Evolutionary conservation across 2,329 filamentous ascomycete genomes (phyloP).

Genomic region (Apiospora koreana): DNA sequence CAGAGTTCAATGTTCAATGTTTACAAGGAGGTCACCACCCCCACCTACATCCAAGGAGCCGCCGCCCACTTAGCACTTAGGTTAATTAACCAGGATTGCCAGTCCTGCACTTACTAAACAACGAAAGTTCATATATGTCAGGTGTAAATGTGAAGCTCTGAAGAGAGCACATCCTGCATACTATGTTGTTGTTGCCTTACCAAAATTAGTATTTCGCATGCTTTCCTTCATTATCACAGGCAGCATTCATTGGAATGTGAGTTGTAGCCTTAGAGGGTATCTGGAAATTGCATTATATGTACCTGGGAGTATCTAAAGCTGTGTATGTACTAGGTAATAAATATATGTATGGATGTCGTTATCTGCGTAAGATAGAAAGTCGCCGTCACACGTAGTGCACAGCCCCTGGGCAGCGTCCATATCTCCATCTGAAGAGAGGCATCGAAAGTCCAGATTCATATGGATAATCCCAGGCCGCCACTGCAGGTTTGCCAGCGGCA

Average conservation of each 20-base stretch:
- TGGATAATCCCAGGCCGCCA: neutral
- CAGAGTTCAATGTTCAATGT: too few relatives aligned
- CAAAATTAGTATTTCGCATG: too few relatives aligned
- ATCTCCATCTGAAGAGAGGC: neutral
- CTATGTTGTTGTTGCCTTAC: too few relatives aligned
- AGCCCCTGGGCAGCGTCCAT: neutral
- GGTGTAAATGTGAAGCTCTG: too few relatives aligned
- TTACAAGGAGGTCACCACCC: neutral
- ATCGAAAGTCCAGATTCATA: neutral
- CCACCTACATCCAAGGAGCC: neutral
- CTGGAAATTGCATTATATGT: neutral
- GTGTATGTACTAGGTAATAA: neutral
- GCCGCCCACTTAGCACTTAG: too few relatives aligned
- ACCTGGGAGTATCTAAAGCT: neutral
- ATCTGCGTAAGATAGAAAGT: neutral
- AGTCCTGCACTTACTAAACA: too few relatives aligned
- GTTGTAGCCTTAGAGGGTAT: neutral
- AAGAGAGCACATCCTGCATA: too few relatives aligned
- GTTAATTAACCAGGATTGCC: too few relatives aligned
- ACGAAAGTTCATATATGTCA: too few relatives aligned
- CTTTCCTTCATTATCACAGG: neutral
- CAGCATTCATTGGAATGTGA: neutral
- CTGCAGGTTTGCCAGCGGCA: neutral
- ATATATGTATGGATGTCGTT: neutral
- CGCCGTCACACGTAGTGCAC: neutral